phyloP scores from a whole-genome alignment of 495 filamentous ascomycete species.

The Hypoxylon fuscum region DNA sequence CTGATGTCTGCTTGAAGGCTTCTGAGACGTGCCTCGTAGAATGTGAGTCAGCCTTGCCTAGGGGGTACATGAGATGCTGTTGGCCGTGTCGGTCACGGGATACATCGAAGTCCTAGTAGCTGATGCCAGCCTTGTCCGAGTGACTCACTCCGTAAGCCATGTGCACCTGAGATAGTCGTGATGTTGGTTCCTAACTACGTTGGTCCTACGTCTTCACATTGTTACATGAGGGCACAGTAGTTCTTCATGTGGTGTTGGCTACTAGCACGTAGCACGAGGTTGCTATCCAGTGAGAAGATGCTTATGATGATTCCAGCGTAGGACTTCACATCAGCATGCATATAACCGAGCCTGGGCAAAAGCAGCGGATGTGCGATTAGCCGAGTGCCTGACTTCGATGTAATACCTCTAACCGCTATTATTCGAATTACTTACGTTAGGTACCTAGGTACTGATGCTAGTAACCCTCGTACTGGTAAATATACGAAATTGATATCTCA shows the following conservation, averaged over 20 bases:
- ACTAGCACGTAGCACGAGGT: neutral
- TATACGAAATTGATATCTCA: too few species aligned
- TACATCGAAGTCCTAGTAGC: neutral
- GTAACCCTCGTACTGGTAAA: too few species aligned
- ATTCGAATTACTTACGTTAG: too few species aligned
- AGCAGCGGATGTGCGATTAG: too few species aligned
- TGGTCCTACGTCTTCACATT: too few species aligned
- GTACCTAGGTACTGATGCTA: too few species aligned
- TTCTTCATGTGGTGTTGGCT: neutral
- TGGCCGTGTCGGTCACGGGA: neutral
- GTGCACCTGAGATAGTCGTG: conserved; percentile 9
- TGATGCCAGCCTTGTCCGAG: neutral
- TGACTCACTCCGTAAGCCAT: neutral
- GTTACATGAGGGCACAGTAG: too few species aligned
- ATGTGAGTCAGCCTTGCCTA: neutral
- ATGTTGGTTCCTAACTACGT: conserved; percentile 3
- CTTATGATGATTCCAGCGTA: neutral
- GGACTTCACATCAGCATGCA: neutral
- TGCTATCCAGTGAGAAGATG: neutral
- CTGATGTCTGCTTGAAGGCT: too few species aligned
- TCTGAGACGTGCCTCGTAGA: conserved; percentile 11
- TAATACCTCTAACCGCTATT: too few species aligned
- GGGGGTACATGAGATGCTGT: neutral
- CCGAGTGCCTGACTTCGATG: too few species aligned
- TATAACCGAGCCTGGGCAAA: too few species aligned